Evolutionary conservation across 2,329 filamentous ascomycete species (phyloP), one percentile per base, ranked within the genome.

Genomic region (Trichoderma oligosporum): DNA sequence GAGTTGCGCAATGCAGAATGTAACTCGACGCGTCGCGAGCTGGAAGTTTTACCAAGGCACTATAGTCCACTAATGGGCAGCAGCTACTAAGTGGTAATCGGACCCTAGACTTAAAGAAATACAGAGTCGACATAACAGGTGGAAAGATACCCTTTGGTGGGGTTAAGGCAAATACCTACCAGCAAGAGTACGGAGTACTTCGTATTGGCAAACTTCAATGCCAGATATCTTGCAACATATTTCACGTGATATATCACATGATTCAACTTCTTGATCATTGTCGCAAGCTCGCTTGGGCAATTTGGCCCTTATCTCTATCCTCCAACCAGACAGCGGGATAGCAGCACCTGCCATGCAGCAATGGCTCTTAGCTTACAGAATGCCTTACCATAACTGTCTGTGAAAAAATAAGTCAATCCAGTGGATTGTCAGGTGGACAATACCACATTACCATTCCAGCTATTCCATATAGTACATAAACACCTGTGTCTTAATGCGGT

Each of bases 1-100:
- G 56, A 7, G 48, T 25, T 53, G 45, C 56, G 56, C 46, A 58
- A 24, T 47, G 41, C 41, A 35, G 29, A 42, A 53, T 33, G 45
- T 29, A 47, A 18, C 31, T 45, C 27, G 48, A 58, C 56, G 56
- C 56, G 56, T 58, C 56, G 56, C 56, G 56, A 36, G 29, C 52
- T 56, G 52, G 29, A 39, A 46, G 36, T 55, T 41, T 7, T 38
- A n/a, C n/a, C n/a, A n/a, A n/a, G n/a, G n/a, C n/a, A n/a, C n/a
- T 42, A 53, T 24, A 36, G 31, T 24, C 36, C 31, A 47, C 42
- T 56, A 47, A 39, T 49, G 31, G 22, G 52, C 33, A 47, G 44
- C 44, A 46, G 16, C 42, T 44, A 48, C 53, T 39, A 41, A 38
- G 14, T 38, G 16, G 12, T 39, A 41, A 24, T 25, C 22, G 52